Evolutionary conservation across 805 yeast species (phyloP).

Genomic region (Metschnikowia hibisci): DNA sequence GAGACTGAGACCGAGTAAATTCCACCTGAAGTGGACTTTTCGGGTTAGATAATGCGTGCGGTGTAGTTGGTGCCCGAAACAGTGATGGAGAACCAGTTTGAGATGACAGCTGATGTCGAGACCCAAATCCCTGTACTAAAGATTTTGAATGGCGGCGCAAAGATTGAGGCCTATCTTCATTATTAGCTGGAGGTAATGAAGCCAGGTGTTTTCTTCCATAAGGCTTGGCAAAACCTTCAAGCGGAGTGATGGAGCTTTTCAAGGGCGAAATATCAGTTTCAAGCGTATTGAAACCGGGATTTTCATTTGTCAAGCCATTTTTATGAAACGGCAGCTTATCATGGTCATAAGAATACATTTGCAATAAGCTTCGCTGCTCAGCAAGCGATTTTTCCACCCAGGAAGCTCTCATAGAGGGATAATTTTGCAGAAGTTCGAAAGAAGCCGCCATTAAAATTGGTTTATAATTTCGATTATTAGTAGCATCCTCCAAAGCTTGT

Average conservation of each 20-base stretch:
- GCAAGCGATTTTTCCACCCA: constrained; percentile 11
- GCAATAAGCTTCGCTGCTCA: constrained; percentile 6
- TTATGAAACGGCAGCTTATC: too few species aligned
- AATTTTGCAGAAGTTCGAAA: constrained; percentile 26
- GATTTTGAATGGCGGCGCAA: constrained; percentile 12
- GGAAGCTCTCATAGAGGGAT: constrained; percentile 12
- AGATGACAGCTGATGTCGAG: background rate
- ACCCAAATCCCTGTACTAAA: constrained; percentile 8
- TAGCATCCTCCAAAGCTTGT: constrained; percentile 27
- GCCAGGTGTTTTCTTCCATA: constrained; percentile 16
- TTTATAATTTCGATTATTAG: constrained; percentile 58
- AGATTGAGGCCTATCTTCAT: constrained; percentile 2
- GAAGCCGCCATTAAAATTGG: constrained; percentile 31
- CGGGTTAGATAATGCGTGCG: constrained; percentile 15
- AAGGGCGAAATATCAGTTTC: too few species aligned
- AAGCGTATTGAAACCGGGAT: too few species aligned
- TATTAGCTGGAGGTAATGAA: constrained; percentile 10
- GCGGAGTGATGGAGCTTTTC: too few species aligned
- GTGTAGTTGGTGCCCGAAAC: constrained; percentile 9
- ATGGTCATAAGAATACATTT: background rate
- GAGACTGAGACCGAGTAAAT: constrained; percentile 29
- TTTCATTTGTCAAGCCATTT: too few species aligned
- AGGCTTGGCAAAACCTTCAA: background rate
- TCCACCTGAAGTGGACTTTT: constrained; percentile 14
- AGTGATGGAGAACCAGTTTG: constrained; percentile 8